These are phyloP conservation scores for Lactarius pseudohatsudake DNA, from an alignment of 768 basidiomycete genomes.

Conservation along the genomic window DNA sequence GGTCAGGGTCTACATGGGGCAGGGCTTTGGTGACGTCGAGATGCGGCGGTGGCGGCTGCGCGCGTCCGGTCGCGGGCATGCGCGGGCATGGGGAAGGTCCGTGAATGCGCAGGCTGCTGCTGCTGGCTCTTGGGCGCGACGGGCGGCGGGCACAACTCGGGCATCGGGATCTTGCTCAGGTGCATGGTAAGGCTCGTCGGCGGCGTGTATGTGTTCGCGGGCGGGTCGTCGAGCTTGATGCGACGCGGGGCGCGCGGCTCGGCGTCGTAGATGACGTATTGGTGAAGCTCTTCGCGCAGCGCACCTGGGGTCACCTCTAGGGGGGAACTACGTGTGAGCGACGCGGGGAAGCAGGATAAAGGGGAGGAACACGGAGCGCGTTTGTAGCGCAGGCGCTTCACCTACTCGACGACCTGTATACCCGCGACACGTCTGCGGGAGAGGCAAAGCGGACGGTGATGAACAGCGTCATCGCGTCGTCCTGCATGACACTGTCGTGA, in stretches of 20 bases:
- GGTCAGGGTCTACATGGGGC: too few relatives aligned
- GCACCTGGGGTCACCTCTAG: conserved; percentile 2
- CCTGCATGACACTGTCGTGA: conserved; percentile 41
- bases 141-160: conserved; percentile 67
- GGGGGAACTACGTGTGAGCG: neutral
- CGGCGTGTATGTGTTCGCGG: conserved; percentile 52
- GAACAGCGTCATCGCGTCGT: conserved; percentile 72
- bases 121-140: conserved; percentile 36
- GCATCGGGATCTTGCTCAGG: conserved; percentile 85
- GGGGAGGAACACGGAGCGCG: conserved; percentile 45
- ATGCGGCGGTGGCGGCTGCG: neutral
- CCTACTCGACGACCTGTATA: conserved; percentile 78
- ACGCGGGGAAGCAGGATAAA: too few relatives aligned
- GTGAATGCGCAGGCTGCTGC: conserved; percentile 61
- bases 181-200: conserved; percentile 70
- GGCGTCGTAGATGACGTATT: conserved; percentile 75
- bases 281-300: conserved; percentile 43
- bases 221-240: conserved; percentile 61
- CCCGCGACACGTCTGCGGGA: conserved; percentile 67
- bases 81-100: neutral
- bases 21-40: too few relatives aligned
- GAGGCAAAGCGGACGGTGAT: conserved; percentile 68
- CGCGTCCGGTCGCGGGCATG: neutral
- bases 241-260: conserved; percentile 47
- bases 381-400: conserved; percentile 74